Conservation (phyloP, 1,284 basidiomycete genomes). For the Porodaedalea pini region DNA sequence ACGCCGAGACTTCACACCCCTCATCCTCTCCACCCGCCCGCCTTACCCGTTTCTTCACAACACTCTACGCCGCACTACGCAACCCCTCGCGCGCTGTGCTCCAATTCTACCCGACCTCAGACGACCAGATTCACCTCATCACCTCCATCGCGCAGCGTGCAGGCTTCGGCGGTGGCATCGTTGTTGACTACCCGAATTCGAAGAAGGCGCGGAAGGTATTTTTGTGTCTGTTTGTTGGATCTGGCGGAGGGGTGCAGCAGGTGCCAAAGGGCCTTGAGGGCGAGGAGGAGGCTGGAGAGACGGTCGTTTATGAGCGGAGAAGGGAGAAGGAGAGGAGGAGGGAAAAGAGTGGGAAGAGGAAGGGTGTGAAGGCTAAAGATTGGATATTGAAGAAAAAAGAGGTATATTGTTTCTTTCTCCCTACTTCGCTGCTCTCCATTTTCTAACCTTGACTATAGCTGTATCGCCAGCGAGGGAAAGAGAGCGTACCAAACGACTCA, state of each 20-base stretch:
- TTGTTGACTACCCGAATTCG: conserved; percentile 96
- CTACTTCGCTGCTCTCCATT: neutral
- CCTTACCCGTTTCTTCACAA: conserved; percentile 92
- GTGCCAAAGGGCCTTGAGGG: conserved; percentile 74
- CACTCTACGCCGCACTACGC: conserved; percentile 86
- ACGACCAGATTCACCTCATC: conserved; percentile 95
- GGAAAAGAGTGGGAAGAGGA: conserved; percentile 59
- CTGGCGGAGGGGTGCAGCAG: conserved; percentile 55
- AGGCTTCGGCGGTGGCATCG: conserved; percentile 95
- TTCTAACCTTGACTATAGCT: conserved; percentile 40
- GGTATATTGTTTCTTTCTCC: too few species aligned
- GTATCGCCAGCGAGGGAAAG: conserved; percentile 78
- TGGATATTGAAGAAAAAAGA: conserved; percentile 87
- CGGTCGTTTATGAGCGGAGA: conserved; percentile 65
- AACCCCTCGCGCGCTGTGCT: conserved; percentile 93
- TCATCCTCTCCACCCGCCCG: conserved; percentile 91
- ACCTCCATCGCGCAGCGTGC: conserved; percentile 91
- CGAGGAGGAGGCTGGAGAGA: conserved; percentile 35
- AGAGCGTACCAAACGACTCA: conserved; percentile 74
- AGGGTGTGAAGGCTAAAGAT: conserved; percentile 62
- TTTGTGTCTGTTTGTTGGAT: conserved; percentile 83
- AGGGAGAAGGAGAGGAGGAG: conserved; percentile 56
- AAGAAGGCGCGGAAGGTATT: conserved; percentile 93
- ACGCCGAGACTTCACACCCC: conserved; percentile 91
- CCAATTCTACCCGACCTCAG: conserved; percentile 93